These are phyloP conservation scores for Cucumis cinereus DNA, from an alignment of 306 rosid genomes.

Conservation along the genomic window DNA sequence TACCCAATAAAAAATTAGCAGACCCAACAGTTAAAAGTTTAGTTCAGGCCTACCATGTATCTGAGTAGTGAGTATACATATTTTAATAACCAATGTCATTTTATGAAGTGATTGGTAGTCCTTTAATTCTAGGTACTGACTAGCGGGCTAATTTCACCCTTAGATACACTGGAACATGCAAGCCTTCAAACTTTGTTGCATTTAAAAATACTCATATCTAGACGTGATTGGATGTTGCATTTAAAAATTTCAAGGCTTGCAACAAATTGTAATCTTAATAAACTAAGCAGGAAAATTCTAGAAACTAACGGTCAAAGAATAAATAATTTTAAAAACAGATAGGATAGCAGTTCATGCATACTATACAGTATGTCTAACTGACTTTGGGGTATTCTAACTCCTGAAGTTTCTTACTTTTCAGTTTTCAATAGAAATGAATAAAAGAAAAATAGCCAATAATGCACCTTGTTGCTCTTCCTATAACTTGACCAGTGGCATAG, in stretches of 20 bases:
- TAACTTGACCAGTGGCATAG: constrained; percentile 51
- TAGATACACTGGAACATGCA: background rate
- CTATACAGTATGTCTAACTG: background rate
- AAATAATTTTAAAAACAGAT: background rate
- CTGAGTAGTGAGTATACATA: background rate
- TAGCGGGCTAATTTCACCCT: background rate
- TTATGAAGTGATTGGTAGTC: background rate
- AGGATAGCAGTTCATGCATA: background rate
- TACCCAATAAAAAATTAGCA: background rate
- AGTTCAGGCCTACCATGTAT: background rate
- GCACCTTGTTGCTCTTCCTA: constrained; percentile 96
- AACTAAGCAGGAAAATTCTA: background rate
- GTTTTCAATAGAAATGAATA: background rate
- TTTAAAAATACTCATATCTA: too few relatives aligned
- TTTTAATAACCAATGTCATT: background rate
- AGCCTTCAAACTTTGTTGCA: too few relatives aligned
- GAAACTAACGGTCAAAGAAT: background rate
- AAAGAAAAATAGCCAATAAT: background rate
- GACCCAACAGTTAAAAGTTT: background rate
- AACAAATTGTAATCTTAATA: background rate
- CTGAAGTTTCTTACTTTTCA: background rate
- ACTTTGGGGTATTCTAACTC: background rate
- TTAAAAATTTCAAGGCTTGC: background rate
- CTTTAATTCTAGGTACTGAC: background rate
- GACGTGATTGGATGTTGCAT: too few relatives aligned